Evolutionary conservation across 176 grass and related monocot genomes (phyloP).

Genomic region (Paspalum notatum): DNA sequence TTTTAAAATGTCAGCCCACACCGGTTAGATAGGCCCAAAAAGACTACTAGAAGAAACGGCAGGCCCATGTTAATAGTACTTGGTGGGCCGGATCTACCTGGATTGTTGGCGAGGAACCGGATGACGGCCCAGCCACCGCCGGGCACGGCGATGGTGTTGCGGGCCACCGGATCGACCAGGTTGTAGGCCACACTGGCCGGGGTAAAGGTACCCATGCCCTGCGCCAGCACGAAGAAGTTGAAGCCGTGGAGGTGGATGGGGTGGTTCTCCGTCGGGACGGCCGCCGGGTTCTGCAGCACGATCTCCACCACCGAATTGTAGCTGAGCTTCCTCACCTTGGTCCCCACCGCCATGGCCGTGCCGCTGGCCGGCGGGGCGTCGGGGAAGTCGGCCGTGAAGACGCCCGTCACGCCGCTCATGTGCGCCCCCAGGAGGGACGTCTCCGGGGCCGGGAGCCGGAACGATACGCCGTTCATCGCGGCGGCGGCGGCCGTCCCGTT

Average conservation of each 20-base stretch:
- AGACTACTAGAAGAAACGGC: neutral
- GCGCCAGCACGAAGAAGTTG: constrained; percentile 87
- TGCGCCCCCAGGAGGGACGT: constrained; percentile 68
- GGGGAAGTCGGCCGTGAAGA: constrained; percentile 73
- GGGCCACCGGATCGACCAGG: constrained; percentile 63
- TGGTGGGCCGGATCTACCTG: constrained; percentile 38
- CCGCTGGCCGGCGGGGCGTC: constrained; percentile 55
- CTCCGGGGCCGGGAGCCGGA: constrained; percentile 49
- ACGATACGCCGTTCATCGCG: constrained; percentile 77
- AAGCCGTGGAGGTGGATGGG: constrained; percentile 86
- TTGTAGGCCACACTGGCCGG: constrained; percentile 56
- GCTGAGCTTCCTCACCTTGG: constrained; percentile 49
- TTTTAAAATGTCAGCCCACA: neutral
- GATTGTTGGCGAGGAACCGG: constrained; percentile 77
- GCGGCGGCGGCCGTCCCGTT: constrained; percentile 38
- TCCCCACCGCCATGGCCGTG: constrained; percentile 53
- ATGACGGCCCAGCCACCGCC: constrained; percentile 77
- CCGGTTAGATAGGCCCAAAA: neutral
- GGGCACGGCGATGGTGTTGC: constrained; percentile 78
- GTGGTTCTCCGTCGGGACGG: constrained; percentile 69
- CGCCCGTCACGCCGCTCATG: constrained; percentile 17
- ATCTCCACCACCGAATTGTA: constrained; percentile 88
- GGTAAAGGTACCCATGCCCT: constrained; percentile 60
- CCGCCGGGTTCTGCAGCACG: constrained; percentile 69
- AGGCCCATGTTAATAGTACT: neutral